Evolutionary conservation across 345 rosid genomes (phyloP).

Genomic region (Syzygium oleosum): DNA sequence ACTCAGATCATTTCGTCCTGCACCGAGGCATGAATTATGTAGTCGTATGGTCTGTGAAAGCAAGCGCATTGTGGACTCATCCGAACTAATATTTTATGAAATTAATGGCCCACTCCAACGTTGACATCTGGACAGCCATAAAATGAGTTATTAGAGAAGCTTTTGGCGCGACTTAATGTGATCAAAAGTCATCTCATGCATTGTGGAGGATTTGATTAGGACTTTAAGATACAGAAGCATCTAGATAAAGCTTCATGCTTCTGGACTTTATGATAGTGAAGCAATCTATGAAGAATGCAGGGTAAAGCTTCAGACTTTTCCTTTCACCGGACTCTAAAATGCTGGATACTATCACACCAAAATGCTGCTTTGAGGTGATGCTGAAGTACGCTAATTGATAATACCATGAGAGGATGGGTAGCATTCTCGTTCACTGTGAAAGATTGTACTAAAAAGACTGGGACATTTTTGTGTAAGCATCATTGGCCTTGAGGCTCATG

Average conservation of each 20-base stretch:
- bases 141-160: neutral
- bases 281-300: neutral
- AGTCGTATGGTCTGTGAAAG: conserved; percentile 34
- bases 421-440: neutral
- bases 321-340: neutral
- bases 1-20: conserved; percentile 34
- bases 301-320: neutral
- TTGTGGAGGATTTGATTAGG: neutral
- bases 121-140: conserved; percentile 1
- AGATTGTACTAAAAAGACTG: neutral
- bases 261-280: neutral
- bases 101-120: conserved; percentile 27
- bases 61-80: conserved; percentile 28
- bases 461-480: neutral
- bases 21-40: conserved; percentile 40
- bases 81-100: conserved; percentile 28
- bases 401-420: neutral
- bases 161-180: neutral
- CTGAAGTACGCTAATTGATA: neutral
- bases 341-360: neutral
- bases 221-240: neutral
- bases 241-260: neutral
- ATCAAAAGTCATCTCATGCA: neutral
- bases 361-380: neutral
- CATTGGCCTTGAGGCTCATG: neutral